Conservation (phyloP, 1,139 yeast species). For the Scheffersomyces lignicola region DNA sequence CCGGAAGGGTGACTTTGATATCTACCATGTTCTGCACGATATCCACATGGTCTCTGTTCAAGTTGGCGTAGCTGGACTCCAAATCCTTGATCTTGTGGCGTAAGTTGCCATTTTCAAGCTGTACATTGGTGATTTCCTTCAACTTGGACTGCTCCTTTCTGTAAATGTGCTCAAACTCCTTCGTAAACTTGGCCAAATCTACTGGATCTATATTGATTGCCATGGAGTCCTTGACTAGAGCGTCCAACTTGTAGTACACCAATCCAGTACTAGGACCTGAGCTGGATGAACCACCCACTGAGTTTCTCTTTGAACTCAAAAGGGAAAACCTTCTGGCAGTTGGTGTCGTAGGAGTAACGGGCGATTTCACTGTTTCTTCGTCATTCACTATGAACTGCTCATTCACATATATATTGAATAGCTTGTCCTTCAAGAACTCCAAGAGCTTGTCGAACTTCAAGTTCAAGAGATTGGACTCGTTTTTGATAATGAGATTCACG, state of each 20-base stretch:
- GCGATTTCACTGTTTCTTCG: slow-evolving; percentile 10
- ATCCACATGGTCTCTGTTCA: slow-evolving; percentile 73
- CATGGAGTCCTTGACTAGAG: slow-evolving; percentile 79
- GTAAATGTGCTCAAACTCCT: slow-evolving; percentile 75
- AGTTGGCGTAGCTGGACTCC: slow-evolving; percentile 65
- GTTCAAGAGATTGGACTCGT: slow-evolving; percentile 56
- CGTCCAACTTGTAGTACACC: slow-evolving; percentile 60
- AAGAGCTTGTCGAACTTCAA: slow-evolving; percentile 75
- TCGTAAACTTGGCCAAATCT: slow-evolving; percentile 63
- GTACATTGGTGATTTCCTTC: slow-evolving; percentile 66
- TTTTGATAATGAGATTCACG: slow-evolving; percentile 69
- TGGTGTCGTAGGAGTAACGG: slow-evolving; percentile 12
- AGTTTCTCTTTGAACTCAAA: slow-evolving; percentile 17
- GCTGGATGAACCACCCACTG: slow-evolving; percentile 4
- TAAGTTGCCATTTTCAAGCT: slow-evolving; percentile 67
- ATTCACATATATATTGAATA: slow-evolving; percentile 69
- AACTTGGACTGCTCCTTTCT: slow-evolving; percentile 65
- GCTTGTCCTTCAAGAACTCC: slow-evolving; percentile 71
- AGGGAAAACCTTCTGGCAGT: slow-evolving; percentile 20
- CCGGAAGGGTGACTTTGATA: slow-evolving; percentile 42
- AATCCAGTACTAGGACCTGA: slow-evolving; percentile 4
- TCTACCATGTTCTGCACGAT: slow-evolving; percentile 45
- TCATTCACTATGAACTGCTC: slow-evolving; percentile 29
- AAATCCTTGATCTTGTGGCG: slow-evolving; percentile 72
- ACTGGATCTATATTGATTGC: slow-evolving; percentile 69